These are phyloP conservation scores for Zangia roseola DNA, from an alignment of 768 basidiomycete species.

Conservation along the genomic window DNA sequence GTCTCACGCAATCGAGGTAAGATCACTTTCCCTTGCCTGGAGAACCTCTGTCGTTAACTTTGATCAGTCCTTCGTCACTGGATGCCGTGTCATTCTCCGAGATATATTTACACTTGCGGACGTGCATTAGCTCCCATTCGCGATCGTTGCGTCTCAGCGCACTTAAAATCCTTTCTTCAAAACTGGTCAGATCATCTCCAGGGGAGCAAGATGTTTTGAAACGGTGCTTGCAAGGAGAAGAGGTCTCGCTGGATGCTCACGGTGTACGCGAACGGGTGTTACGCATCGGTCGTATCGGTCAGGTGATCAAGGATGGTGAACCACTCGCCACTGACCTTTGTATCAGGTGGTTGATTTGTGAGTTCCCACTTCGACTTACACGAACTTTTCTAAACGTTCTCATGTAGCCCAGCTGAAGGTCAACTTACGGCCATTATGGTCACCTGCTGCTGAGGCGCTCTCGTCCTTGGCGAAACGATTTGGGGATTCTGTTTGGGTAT, in stretches of 20 bases:
- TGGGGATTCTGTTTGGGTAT: slow-evolving; percentile 68
- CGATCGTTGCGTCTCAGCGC: slow-evolving; percentile 60
- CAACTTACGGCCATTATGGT: slow-evolving; percentile 88
- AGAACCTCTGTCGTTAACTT: neutral
- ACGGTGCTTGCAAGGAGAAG: slow-evolving; percentile 77
- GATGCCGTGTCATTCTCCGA: slow-evolving; percentile 40
- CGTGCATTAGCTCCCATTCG: slow-evolving; percentile 70
- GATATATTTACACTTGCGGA: slow-evolving; percentile 52
- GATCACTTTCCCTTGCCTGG: neutral
- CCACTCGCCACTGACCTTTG: slow-evolving; percentile 56
- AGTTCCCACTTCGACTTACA: slow-evolving; percentile 16
- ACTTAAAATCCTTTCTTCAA: slow-evolving; percentile 61
- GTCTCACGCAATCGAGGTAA: slow-evolving; percentile 48
- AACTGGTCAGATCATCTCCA: slow-evolving; percentile 42
- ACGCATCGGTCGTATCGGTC: slow-evolving; percentile 68
- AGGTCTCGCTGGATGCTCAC: slow-evolving; percentile 71
- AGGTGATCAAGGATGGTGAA: slow-evolving; percentile 56
- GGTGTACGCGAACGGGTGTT: slow-evolving; percentile 85
- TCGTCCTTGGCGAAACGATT: slow-evolving; percentile 51
- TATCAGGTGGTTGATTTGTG: slow-evolving; percentile 72
- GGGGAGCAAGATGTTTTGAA: slow-evolving; percentile 55
- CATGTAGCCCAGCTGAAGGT: slow-evolving; percentile 84
- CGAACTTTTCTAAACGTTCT: neutral
- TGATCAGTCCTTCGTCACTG: slow-evolving; percentile 18
- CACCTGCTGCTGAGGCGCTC: slow-evolving; percentile 71